Base-by-base conservation (phyloP, 73 alveolate genomes). In the Paramecium pentaurelia region DNA sequence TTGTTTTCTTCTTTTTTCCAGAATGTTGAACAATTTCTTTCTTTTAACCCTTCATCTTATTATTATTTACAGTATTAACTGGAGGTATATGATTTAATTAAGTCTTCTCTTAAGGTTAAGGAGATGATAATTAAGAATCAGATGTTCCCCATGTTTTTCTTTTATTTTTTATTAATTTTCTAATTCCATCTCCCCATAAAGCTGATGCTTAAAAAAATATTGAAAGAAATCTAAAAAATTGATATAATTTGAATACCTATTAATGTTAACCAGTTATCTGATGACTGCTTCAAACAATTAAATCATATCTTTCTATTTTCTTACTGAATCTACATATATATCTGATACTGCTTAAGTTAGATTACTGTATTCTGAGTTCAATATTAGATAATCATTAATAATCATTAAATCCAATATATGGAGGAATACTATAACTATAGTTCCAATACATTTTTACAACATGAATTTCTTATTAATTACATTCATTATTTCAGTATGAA, bases 301-400 rank as follows among this genome's bases (percentile, higher is more conserved):
- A 8, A 40, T 47, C 44, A 49, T 14, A 47, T 80, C 91, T 12
- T 80, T 42, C 20, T 42, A 9, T 47, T 80, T 80, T 49, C 75
- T 80, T 22, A 27, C 44, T 8, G 91, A 80, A 44, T 80, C 91
- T 9, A 80, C 91, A 49, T 80, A 80, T 12, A 80, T 80, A 14
- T 80, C 91, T 12, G 71, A 45, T 1, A 49, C 91, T 1, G 91
- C 91, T 28, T 80, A 49, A 44, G 91, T 32, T 49, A 80, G 58
- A 49, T 80, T 80, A 80, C 91, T 80, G 10, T 42, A 40, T 47
- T 80, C 91, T 12, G 91, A 80, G 30, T 49, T 80, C 25, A 80
- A 36, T 11, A 80, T 42, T 14, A 80, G 42, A 6, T 20, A 44
- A 47, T 80, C 91, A 49, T 42, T 80, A 2, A 80, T 64, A 6